Evolutionary conservation across 495 filamentous ascomycete genomes (phyloP).

Genomic region (Usnea hakonensis): DNA sequence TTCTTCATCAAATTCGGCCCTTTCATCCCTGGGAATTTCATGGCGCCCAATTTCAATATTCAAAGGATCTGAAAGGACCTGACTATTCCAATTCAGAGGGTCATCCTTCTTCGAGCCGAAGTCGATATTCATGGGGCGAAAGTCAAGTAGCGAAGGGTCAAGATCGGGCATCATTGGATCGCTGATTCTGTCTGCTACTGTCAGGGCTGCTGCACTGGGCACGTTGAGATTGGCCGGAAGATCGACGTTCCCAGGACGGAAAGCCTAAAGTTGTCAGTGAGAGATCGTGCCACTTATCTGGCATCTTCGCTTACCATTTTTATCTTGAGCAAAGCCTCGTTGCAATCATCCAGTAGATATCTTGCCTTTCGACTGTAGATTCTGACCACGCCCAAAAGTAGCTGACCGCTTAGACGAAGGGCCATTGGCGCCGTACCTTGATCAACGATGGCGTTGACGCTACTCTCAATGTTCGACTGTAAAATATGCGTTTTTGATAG

Average conservation of each 20-base stretch:
- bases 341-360: conserved; percentile 94
- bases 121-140: conserved; percentile 53
- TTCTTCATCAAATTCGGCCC: conserved; percentile 41
- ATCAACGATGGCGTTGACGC: conserved; percentile 87
- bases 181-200: conserved; percentile 25
- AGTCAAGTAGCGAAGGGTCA: conserved; percentile 65
- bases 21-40: conserved; percentile 37
- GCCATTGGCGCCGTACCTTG: conserved; percentile 94
- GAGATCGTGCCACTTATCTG: neutral
- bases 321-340: conserved; percentile 92
- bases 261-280: conserved; percentile 33
- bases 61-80: conserved; percentile 59
- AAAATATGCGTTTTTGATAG: conserved; percentile 90
- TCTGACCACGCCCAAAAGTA: conserved; percentile 88
- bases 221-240: conserved; percentile 39
- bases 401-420: conserved; percentile 83
- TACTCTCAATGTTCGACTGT: conserved; percentile 84
- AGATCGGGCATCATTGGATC: conserved; percentile 43
- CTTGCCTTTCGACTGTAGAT: conserved; percentile 97
- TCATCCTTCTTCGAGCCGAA: conserved; percentile 54
- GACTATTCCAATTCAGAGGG: conserved; percentile 54
- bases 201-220: conserved; percentile 38
- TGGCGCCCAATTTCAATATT: conserved; percentile 39
- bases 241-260: conserved; percentile 48
- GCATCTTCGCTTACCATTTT: conserved; percentile 67